These are phyloP conservation scores for Sanguinoderma infundibulare DNA, from an alignment of 1,284 basidiomycete genomes.

Conservation along the genomic window DNA sequence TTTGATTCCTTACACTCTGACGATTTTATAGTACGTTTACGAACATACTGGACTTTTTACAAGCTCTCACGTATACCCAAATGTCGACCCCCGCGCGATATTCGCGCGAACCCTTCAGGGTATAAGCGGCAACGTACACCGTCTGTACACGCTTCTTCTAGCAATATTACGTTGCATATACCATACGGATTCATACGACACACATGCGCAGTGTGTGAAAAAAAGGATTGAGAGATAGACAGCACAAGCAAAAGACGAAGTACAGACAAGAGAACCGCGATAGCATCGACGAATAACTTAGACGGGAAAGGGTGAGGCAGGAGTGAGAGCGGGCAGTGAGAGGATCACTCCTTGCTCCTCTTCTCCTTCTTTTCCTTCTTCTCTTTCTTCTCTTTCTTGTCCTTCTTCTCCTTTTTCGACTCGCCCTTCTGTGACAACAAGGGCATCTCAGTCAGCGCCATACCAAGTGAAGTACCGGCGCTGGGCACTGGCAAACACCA, in stretches of 20 bases:
- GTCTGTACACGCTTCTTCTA: not conserved
- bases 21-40: not conserved
- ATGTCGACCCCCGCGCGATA: not conserved
- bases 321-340: slow-evolving; percentile 5
- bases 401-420: slow-evolving; percentile 35
- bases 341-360: slow-evolving; percentile 46
- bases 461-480: not conserved
- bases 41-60: not conserved
- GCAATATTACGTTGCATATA: slow-evolving; percentile 3
- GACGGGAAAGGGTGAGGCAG: slow-evolving; percentile 2
- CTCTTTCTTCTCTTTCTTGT: slow-evolving; percentile 33
- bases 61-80: not conserved
- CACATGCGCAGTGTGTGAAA: not conserved
- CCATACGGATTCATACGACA: not conserved
- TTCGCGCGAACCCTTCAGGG: not conserved
- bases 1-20: not conserved
- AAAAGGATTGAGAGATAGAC: slow-evolving; percentile 15
- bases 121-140: not conserved
- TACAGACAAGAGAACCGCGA: slow-evolving; percentile 18
- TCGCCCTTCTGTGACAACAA: slow-evolving; percentile 30
- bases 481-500: not conserved
- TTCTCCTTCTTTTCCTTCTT: slow-evolving; percentile 41
- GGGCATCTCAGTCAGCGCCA: not conserved
- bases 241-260: slow-evolving; percentile 26
- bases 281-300: slow-evolving; percentile 10